phyloP scores from a whole-genome alignment of 257 asterid genomes.

The Solanum etuberosum region DNA sequence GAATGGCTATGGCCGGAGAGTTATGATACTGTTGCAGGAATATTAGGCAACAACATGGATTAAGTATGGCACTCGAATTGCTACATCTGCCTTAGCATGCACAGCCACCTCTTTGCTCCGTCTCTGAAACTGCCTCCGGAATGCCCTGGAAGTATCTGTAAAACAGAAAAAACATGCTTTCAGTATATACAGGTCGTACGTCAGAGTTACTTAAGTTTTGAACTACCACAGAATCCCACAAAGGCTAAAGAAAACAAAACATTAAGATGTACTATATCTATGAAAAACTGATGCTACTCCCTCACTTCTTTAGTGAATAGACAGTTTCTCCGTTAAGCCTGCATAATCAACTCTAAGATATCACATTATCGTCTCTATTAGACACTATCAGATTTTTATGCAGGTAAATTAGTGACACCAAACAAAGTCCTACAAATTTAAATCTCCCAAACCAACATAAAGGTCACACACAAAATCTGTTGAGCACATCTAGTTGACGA shows the following conservation, averaged over 20 bases:
- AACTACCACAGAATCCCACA: background rate
- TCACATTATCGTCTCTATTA: background rate
- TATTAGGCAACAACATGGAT: background rate
- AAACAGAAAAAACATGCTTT: background rate
- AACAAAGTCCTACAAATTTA: background rate
- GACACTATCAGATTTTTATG: background rate
- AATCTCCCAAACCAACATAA: background rate
- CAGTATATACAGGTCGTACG: background rate
- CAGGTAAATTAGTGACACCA: background rate
- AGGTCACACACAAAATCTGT: background rate
- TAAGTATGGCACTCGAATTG: background rate
- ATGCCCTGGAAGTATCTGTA: conserved; percentile 84
- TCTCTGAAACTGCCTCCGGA: conserved; percentile 71
- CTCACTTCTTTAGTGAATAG: background rate
- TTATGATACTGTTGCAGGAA: background rate
- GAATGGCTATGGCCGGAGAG: conserved; percentile 5
- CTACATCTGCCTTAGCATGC: conserved; percentile 51
- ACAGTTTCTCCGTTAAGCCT: background rate
- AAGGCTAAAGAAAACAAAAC: background rate
- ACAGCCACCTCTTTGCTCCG: conserved; percentile 83
- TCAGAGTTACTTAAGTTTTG: background rate
- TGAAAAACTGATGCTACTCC: background rate
- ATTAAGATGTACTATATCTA: background rate
- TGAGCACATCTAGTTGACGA: background rate
- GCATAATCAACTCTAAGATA: background rate